These are phyloP conservation scores for Candida verbasci DNA, from an alignment of 805 yeast genomes.

Conservation along the genomic window DNA sequence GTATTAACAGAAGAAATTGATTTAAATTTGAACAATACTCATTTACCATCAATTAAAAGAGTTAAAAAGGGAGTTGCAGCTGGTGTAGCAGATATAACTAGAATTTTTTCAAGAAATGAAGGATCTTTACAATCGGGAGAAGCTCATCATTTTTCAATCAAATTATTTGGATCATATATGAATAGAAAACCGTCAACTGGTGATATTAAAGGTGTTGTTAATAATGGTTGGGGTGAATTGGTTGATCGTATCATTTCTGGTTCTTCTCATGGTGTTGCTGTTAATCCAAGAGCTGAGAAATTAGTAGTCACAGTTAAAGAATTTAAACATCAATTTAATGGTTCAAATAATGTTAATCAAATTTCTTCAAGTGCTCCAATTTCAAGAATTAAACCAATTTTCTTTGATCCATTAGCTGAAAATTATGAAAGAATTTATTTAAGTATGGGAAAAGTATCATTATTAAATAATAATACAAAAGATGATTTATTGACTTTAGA, in stretches of 20 bases:
- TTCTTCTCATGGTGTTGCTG: constrained; percentile 69
- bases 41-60: constrained; percentile 26
- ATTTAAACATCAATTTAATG: constrained; percentile 46
- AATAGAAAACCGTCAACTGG: constrained; percentile 30
- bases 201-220: constrained; percentile 13
- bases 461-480: constrained; percentile 19
- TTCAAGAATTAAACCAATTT: constrained; percentile 60
- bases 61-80: constrained; percentile 81
- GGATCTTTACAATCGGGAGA: constrained; percentile 59
- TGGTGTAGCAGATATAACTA: constrained; percentile 81
- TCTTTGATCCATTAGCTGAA: constrained; percentile 59
- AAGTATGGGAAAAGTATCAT: constrained; percentile 47
- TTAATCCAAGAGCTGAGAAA: constrained; percentile 75
- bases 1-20: constrained; percentile 67
- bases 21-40: constrained; percentile 18
- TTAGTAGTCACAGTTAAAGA: constrained; percentile 71
- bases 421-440: constrained; percentile 59
- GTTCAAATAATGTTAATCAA: neutral
- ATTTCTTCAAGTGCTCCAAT: constrained; percentile 39
- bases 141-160: constrained; percentile 66
- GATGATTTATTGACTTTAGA: constrained; percentile 50
- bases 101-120: constrained; percentile 64
- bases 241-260: constrained; percentile 75
- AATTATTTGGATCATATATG: constrained; percentile 67
- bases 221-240: constrained; percentile 85